Evolutionary conservation across 2,329 filamentous ascomycete genomes (phyloP).

Genomic region (Ambrosiella xylebori): DNA sequence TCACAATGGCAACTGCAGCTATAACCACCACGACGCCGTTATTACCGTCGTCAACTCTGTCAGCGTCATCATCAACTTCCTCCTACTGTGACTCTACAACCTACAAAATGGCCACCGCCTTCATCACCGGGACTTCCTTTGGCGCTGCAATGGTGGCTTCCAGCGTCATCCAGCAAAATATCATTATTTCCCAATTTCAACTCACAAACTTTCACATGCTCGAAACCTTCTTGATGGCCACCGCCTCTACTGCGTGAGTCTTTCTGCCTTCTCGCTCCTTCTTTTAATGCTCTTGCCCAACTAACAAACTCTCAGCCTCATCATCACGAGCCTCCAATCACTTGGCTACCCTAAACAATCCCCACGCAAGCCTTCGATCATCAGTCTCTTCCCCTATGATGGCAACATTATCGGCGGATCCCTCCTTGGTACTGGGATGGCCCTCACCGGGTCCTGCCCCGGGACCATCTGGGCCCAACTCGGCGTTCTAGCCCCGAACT

Average conservation of each 20-base stretch:
- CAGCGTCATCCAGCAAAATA: conserved; percentile 40
- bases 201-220: conserved; percentile 49
- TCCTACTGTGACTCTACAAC: neutral
- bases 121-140: conserved; percentile 38
- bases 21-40: neutral
- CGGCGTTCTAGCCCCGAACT: conserved; percentile 33
- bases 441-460: conserved; percentile 45
- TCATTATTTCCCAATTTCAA: conserved; percentile 44
- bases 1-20: neutral
- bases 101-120: conserved; percentile 17
- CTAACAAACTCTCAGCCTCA: conserved; percentile 20
- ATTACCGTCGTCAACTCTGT: neutral
- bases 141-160: conserved; percentile 43
- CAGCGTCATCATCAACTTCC: neutral
- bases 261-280: neutral
- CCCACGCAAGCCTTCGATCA: conserved; percentile 32
- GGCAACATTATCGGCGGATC: conserved; percentile 48
- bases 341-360: conserved; percentile 26
- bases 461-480: conserved; percentile 47
- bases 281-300: neutral
- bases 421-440: conserved; percentile 48
- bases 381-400: conserved; percentile 40
- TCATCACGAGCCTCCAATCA: conserved; percentile 29
- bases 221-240: conserved; percentile 44
- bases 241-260: conserved; percentile 42